phyloP scores from a whole-genome alignment of 805 yeast genomes.

The Danielia oregonensis region DNA sequence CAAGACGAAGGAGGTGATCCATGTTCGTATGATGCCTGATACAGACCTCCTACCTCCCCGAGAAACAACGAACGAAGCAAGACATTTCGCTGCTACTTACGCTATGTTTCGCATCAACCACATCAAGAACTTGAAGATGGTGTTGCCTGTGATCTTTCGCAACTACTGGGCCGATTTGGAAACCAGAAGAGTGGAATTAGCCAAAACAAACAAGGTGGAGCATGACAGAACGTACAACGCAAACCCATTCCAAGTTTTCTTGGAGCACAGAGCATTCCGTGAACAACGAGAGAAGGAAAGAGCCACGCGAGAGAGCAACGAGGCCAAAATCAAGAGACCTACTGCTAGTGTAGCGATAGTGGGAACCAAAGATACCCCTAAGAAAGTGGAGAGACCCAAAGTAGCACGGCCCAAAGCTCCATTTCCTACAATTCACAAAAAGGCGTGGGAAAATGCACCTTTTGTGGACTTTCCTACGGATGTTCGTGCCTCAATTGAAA shows the following conservation, averaged over 20 bases:
- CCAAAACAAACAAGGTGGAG: slow-evolving; percentile 41
- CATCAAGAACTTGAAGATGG: slow-evolving; percentile 80
- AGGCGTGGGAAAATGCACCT: slow-evolving; percentile 69
- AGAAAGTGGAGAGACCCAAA: background rate
- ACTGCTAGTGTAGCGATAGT: slow-evolving; percentile 29
- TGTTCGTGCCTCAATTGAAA: slow-evolving; percentile 60
- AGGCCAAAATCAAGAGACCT: slow-evolving; percentile 47
- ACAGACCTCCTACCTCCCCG: slow-evolving; percentile 55
- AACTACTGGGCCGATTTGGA: slow-evolving; percentile 76
- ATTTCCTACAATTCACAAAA: slow-evolving; percentile 36
- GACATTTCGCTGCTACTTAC: slow-evolving; percentile 87
- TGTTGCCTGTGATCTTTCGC: slow-evolving; percentile 79
- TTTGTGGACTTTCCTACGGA: slow-evolving; percentile 66
- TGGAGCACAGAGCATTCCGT: slow-evolving; percentile 51
- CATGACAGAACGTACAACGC: slow-evolving; percentile 55
- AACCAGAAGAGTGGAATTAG: slow-evolving; percentile 47
- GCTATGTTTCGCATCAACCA: slow-evolving; percentile 77
- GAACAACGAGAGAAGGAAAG: slow-evolving; percentile 45
- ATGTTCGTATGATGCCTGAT: slow-evolving; percentile 52
- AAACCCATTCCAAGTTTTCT: slow-evolving; percentile 71
- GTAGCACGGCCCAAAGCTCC: slow-evolving; percentile 1
- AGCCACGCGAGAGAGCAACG: slow-evolving; percentile 43
- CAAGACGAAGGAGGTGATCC: slow-evolving; percentile 66
- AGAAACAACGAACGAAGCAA: slow-evolving; percentile 82
- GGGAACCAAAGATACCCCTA: background rate